Evolutionary conservation across 495 filamentous ascomycete genomes (phyloP), one percentile per base, ranked within the genome.

Genomic region (Viridothelium virens): DNA sequence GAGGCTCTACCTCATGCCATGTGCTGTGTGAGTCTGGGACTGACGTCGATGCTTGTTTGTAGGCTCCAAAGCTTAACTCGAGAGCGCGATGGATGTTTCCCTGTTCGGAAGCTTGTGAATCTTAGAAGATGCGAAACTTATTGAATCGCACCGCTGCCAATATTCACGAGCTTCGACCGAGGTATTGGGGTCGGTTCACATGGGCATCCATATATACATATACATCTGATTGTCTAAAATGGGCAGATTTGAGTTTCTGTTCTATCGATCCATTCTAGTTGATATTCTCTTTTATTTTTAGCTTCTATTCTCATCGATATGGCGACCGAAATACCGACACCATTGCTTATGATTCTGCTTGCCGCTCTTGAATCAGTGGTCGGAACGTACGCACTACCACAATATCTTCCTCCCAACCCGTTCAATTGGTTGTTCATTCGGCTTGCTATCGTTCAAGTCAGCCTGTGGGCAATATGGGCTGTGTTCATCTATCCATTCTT

Each of bases 371-470:
- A 59, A 59, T 59, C 53, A 7, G 18, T 59, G 36, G 25, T 59
- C 18, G 53, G 25, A 7, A 59, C 53, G 11, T 59, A 59, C 14
- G 31, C 31, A 10, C 5, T 59, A 10, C 53, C 53, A 18, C 53
- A 59, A 59, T 59, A 59, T 36, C 53, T 59, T 59, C 53, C 53
- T 7, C 53, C 53, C 3, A 59, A 36, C 31, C 53, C 53, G 10
- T 59, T 59, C 31, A 59, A 59, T 59, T 59, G 53, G 53, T 36
- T 59, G 25, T 59, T 59, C 14, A 59, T 59, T 31, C 53, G 53
- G 31, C 53, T 59, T 36, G 53, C 53, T 7, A 2, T 18, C 1
- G 7, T 33, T 36, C 53, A 59, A 36, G 31, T 59, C 2, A 33
- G n/a, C 18, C 2, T 59, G 36, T 59, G 31, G n/a, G 53, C 31